These are phyloP conservation scores for Xeromyces bisporus DNA, from an alignment of 495 filamentous ascomycete genomes.

Conservation along the genomic window DNA sequence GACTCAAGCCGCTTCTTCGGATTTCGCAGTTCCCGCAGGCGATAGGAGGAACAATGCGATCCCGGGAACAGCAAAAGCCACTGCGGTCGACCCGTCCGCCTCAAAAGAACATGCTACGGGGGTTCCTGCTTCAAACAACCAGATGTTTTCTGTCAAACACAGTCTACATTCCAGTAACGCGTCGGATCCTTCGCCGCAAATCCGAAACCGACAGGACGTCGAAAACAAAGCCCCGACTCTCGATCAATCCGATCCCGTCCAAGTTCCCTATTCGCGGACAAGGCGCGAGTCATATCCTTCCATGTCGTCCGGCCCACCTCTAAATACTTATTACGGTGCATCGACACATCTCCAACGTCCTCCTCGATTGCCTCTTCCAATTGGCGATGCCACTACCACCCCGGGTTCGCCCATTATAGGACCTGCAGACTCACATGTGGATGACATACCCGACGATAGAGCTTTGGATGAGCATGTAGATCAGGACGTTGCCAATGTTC, in stretches of 20 bases:
- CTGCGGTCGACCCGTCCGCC: conserved; percentile 25
- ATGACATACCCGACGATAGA: conserved; percentile 31
- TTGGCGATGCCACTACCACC: conserved; percentile 71
- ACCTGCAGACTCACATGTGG: conserved; percentile 34
- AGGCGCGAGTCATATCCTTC: conserved; percentile 17
- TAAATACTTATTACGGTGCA: conserved; percentile 33
- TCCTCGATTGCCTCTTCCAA: conserved; percentile 76
- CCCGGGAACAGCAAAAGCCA: conserved; percentile 20
- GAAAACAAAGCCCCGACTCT: conserved; percentile 10
- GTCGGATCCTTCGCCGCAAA: conserved; percentile 11
- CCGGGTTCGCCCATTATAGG: conserved; percentile 71
- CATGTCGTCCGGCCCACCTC: conserved; percentile 28
- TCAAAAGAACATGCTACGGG: conserved; percentile 26
- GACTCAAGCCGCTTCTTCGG: conserved; percentile 8
- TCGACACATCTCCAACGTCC: conserved; percentile 49
- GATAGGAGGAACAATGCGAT: conserved; percentile 25
- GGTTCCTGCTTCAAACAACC: conserved; percentile 20
- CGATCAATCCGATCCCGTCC: conserved; percentile 30
- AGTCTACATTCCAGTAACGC: conserved; percentile 23
- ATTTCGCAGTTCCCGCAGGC: conserved; percentile 9
- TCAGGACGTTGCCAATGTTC: conserved; percentile 43
- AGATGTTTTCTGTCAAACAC: conserved; percentile 17
- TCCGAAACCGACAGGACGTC: conserved; percentile 10
- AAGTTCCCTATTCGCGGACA: conserved; percentile 29
- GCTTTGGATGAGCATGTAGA: conserved; percentile 27